Percentiles rank a stretch among this genome's conserved stretches.
Conservation (phyloP, 805 yeast genomes). For the Zygosaccharomyces lentus region DNA sequence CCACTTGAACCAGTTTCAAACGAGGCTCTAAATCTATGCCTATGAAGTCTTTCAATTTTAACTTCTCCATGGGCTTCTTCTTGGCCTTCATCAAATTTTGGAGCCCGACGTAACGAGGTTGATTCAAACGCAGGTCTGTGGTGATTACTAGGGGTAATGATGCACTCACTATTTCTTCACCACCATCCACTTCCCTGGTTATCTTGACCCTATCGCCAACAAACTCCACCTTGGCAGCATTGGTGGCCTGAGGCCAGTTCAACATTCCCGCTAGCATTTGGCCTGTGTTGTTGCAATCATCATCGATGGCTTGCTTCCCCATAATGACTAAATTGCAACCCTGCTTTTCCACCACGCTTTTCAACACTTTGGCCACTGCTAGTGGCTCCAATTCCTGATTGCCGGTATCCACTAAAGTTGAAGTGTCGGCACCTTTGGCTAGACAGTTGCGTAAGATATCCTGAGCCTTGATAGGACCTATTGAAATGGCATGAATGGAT, state of each 20-base stretch:
- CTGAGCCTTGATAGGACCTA: slow-evolving; percentile 82
- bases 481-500: slow-evolving; percentile 82
- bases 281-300: slow-evolving; percentile 92
- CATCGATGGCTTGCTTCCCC: slow-evolving; percentile 97
- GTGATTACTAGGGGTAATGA: slow-evolving; percentile 81
- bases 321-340: slow-evolving; percentile 74
- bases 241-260: slow-evolving; percentile 96
- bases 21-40: slow-evolving; percentile 54
- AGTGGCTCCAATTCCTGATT: slow-evolving; percentile 78
- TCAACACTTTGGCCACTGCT: slow-evolving; percentile 79
- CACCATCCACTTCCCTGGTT: slow-evolving; percentile 93
- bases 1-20: slow-evolving; percentile 64
- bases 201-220: slow-evolving; percentile 53
- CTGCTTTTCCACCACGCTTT: slow-evolving; percentile 65
- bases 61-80: slow-evolving; percentile 82
- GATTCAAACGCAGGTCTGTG: slow-evolving; percentile 89
- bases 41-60: slow-evolving; percentile 59
- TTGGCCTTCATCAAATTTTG: slow-evolving; percentile 98
- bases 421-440: slow-evolving; percentile 90
- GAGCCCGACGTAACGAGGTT: slow-evolving; percentile 91
- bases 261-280: slow-evolving; percentile 92
- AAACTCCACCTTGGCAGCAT: slow-evolving; percentile 79
- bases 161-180: slow-evolving; percentile 76
- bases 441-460: slow-evolving; percentile 84
- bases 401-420: slow-evolving; percentile 77